A percentile compares a stretch with the other conserved stretches of the same genome.
Conservation (phyloP, 257 asterid genomes). For the Handroanthus guayacan region DNA sequence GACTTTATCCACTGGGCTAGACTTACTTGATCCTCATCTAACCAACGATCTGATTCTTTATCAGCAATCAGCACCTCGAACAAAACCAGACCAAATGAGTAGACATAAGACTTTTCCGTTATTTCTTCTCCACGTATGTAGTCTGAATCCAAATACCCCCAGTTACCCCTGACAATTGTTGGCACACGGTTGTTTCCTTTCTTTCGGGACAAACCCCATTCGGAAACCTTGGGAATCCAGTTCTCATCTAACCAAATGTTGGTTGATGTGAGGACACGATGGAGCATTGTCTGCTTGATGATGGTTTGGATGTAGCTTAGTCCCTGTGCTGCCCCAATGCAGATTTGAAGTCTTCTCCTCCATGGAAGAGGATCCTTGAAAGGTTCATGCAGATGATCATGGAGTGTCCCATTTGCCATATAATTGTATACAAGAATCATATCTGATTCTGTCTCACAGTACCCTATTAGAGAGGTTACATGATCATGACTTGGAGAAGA, state of each 20-base stretch:
- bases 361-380: slow-evolving; percentile 63
- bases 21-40: slow-evolving; percentile 60
- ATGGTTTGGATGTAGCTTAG: slow-evolving; percentile 53
- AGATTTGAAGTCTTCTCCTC: slow-evolving; percentile 71
- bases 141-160: slow-evolving; percentile 61
- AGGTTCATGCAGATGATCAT: slow-evolving; percentile 64
- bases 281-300: slow-evolving; percentile 58
- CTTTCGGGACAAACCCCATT: slow-evolving; percentile 52
- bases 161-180: slow-evolving; percentile 37
- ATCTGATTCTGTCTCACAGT: slow-evolving; percentile 52
- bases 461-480: slow-evolving; percentile 58
- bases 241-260: slow-evolving; percentile 65
- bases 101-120: slow-evolving; percentile 61
- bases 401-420: slow-evolving; percentile 60
- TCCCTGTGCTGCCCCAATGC: slow-evolving; percentile 64
- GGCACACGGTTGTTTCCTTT: slow-evolving; percentile 37
- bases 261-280: slow-evolving; percentile 58
- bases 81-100: slow-evolving; percentile 61
- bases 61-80: slow-evolving; percentile 64
- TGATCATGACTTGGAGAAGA: slow-evolving; percentile 45
- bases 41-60: slow-evolving; percentile 56
- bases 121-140: slow-evolving; percentile 49
- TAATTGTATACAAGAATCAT: slow-evolving; percentile 61
- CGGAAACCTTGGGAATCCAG: slow-evolving; percentile 64
- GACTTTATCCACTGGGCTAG: slow-evolving; percentile 71